Conservation (phyloP, 2,329 filamentous ascomycete genomes). For the Harringtonia aguacate region DNA sequence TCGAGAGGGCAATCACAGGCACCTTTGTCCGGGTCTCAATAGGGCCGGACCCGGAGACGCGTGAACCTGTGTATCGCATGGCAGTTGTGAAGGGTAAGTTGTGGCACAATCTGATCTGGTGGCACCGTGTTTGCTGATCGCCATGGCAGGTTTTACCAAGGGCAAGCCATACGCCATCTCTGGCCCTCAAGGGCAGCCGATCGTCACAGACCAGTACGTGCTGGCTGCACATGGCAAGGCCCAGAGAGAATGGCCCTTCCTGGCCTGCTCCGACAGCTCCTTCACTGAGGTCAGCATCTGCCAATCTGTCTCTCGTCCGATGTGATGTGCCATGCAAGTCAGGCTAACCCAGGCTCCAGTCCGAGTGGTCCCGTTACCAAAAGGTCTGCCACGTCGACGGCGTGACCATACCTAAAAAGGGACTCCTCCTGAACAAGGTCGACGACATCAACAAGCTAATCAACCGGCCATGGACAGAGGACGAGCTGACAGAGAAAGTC, state of each 20-base stretch:
- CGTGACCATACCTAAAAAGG: slow-evolving; percentile 62
- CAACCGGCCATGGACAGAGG: slow-evolving; percentile 70
- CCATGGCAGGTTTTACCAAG: slow-evolving; percentile 54
- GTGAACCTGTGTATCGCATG: slow-evolving; percentile 75
- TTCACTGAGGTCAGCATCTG: slow-evolving; percentile 66
- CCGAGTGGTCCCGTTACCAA: slow-evolving; percentile 74
- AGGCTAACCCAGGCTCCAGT: slow-evolving; percentile 27
- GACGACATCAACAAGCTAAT: slow-evolving; percentile 71
- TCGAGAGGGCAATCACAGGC: slow-evolving; percentile 69
- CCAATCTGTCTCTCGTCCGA: too few species aligned
- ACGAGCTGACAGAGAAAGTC: slow-evolving; percentile 72
- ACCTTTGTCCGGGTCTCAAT: slow-evolving; percentile 81
- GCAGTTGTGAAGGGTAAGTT: slow-evolving; percentile 68
- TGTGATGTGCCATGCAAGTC: not conserved
- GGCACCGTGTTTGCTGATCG: too few species aligned
- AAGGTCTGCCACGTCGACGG: slow-evolving; percentile 62
- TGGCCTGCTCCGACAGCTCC: slow-evolving; percentile 73
- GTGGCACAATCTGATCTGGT: not conserved
- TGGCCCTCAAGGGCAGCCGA: slow-evolving; percentile 59
- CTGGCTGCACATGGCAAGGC: slow-evolving; percentile 73
- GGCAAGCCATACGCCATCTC: slow-evolving; percentile 79
- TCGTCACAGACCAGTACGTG: slow-evolving; percentile 80
- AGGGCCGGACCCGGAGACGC: slow-evolving; percentile 62
- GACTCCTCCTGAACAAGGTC: slow-evolving; percentile 59
- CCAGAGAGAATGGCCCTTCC: slow-evolving; percentile 78